A percentile compares a stretch with the other conserved stretches of the same genome.
phyloP scores from a whole-genome alignment of 2,329 filamentous ascomycete species.

The Septoria linicola region DNA sequence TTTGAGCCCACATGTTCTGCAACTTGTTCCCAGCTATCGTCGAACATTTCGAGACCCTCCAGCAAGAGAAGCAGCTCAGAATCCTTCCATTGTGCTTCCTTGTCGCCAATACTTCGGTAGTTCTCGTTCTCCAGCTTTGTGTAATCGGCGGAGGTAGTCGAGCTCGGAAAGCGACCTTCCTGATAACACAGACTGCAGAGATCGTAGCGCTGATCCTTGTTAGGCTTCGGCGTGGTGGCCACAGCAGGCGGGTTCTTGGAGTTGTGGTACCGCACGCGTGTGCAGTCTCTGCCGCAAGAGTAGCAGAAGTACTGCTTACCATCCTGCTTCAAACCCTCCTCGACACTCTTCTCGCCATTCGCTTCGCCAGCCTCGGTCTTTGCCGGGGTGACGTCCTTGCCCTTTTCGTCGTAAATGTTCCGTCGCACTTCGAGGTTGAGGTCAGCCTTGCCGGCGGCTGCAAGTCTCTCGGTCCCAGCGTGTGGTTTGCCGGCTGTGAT shows the following conservation, averaged over 20 bases:
- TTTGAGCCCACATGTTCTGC: constrained; percentile 88
- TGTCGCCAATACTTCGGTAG: constrained; percentile 74
- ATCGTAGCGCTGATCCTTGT: constrained; percentile 70
- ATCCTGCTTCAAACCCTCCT: constrained; percentile 59
- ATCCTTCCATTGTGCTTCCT: constrained; percentile 87
- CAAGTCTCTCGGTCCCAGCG: constrained; percentile 68
- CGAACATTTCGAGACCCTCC: constrained; percentile 87
- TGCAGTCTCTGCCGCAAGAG: constrained; percentile 89
- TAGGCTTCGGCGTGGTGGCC: constrained; percentile 51
- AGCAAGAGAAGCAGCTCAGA: constrained; percentile 84
- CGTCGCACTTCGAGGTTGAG: constrained; percentile 89
- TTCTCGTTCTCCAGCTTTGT: constrained; percentile 84
- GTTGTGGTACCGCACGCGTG: constrained; percentile 67
- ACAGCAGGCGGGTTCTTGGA: constrained; percentile 56
- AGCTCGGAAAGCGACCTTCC: constrained; percentile 77
- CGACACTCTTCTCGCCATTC: constrained; percentile 71
- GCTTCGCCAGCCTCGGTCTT: constrained; percentile 42
- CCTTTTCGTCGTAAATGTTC: constrained; percentile 91
- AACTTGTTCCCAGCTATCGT: constrained; percentile 93
- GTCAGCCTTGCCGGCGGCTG: constrained; percentile 71
- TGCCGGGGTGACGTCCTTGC: constrained; percentile 74
- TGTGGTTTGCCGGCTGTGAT: constrained; percentile 61
- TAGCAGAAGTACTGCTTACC: constrained; percentile 76
- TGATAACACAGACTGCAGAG: constrained; percentile 89
- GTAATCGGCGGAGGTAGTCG: constrained; percentile 77